Conservation (phyloP, 441 rosid species). For the Capsella rubella region DNA sequence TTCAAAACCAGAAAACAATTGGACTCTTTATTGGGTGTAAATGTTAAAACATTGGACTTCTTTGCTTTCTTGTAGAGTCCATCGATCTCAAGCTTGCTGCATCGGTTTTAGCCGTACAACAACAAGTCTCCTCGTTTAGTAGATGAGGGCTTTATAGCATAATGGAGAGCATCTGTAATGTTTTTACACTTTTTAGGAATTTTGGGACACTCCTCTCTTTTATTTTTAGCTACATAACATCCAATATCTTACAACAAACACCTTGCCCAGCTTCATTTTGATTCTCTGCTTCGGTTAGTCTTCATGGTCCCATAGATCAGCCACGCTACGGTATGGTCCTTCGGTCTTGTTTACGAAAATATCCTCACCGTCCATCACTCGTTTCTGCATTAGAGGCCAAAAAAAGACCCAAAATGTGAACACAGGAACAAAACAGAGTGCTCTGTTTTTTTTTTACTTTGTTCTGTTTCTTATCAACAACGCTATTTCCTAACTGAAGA, state of each 20-base stretch:
- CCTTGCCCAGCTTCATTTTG: background rate
- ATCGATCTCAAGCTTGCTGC: constrained; percentile 36
- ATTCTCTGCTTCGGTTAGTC: constrained; percentile 39
- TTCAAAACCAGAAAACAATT: background rate
- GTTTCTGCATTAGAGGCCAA: constrained; percentile 44
- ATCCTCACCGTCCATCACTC: constrained; percentile 61
- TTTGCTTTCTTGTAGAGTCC: constrained; percentile 1
- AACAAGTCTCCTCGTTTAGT: constrained; percentile 41
- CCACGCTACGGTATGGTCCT: constrained; percentile 57
- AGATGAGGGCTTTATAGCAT: background rate
- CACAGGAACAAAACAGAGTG: constrained; percentile 25
- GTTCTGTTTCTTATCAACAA: background rate
- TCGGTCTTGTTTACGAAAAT: constrained; percentile 50
- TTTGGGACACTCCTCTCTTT: background rate
- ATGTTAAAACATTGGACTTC: background rate
- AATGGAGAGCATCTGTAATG: background rate
- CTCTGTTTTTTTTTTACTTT: constrained; percentile 1
- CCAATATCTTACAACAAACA: background rate
- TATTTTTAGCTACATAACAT: constrained; percentile 17
- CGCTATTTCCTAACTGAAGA: background rate
- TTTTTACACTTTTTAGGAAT: constrained; percentile 14
- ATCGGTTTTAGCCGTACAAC: constrained; percentile 44
- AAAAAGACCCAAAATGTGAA: background rate
- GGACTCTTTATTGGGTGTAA: too few species aligned
- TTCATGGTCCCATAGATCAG: constrained; percentile 65